These are phyloP conservation scores for Aspergillus kassunensis DNA, from an alignment of 495 filamentous ascomycete genomes.

Conservation along the genomic window DNA sequence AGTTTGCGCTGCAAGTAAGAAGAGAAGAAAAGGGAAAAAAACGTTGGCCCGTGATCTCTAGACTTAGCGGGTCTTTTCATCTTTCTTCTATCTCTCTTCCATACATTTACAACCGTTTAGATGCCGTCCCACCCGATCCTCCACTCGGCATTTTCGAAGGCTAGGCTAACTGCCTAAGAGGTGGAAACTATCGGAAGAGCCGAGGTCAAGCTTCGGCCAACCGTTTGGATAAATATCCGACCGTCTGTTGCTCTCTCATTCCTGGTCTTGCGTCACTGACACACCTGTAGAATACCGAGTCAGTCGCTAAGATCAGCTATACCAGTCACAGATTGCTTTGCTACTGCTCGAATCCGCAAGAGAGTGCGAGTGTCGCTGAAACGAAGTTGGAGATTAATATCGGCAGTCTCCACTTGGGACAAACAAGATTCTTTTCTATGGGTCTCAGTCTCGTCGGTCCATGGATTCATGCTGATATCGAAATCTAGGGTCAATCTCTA, in stretches of 20 bases:
- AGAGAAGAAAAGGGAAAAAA: neutral
- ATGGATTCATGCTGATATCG: no score
- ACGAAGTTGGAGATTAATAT: no score
- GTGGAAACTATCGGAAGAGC: no score
- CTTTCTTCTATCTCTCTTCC: neutral
- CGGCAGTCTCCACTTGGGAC: neutral
- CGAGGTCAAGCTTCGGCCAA: neutral
- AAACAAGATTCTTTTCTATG: neutral
- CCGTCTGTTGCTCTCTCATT: neutral
- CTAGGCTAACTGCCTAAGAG: no score
- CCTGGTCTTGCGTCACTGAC: neutral
- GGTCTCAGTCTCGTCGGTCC: neutral
- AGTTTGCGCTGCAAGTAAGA: neutral
- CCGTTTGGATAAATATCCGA: constrained; percentile 4
- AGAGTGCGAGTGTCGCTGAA: no score
- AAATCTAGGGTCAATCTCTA: neutral
- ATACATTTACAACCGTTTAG: no score
- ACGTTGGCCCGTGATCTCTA: no score
- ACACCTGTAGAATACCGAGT: no score
- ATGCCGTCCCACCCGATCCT: constrained; percentile 1
- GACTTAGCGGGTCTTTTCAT: no score
- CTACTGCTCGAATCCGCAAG: no score
- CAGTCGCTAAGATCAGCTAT: no score
- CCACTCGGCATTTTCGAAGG: neutral
- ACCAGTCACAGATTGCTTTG: no score